Evolutionary conservation across 2,329 filamentous ascomycete species (phyloP).

Genomic region (Ophiosphaerella korrae): DNA sequence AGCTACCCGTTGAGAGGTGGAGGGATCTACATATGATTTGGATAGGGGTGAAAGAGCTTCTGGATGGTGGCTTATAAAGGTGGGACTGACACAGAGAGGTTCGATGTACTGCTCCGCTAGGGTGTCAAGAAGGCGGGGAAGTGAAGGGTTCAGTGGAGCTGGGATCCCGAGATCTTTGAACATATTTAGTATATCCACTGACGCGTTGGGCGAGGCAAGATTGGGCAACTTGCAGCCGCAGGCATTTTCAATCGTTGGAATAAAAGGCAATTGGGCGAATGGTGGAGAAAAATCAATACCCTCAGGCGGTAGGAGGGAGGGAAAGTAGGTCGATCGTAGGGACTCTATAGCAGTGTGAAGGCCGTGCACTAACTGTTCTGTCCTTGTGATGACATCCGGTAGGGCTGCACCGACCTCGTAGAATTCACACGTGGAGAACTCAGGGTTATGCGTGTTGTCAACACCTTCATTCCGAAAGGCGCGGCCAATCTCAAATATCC

Average conservation of each 20-base stretch:
- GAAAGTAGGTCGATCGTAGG: slow-evolving; percentile 50
- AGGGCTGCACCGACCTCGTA: slow-evolving; percentile 86
- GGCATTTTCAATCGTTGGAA: slow-evolving; percentile 74
- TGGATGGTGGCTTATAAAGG: slow-evolving; percentile 89
- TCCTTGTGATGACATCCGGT: slow-evolving; percentile 73
- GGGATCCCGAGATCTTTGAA: slow-evolving; percentile 58
- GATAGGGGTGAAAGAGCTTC: slow-evolving; percentile 88
- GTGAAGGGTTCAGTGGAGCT: slow-evolving; percentile 59
- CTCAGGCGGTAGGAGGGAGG: slow-evolving; percentile 48
- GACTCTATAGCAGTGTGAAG: slow-evolving; percentile 46
- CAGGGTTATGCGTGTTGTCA: slow-evolving; percentile 81
- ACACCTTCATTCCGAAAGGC: slow-evolving; percentile 89
- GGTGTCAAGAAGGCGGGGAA: slow-evolving; percentile 78
- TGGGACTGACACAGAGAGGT: slow-evolving; percentile 70
- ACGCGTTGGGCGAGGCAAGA: slow-evolving; percentile 57
- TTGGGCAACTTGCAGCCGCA: slow-evolving; percentile 69
- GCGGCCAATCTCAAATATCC: slow-evolving; percentile 90
- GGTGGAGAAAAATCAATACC: slow-evolving; percentile 62
- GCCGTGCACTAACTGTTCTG: slow-evolving; percentile 69
- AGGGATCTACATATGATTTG: slow-evolving; percentile 78
- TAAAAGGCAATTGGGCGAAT: slow-evolving; percentile 75
- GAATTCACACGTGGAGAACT: slow-evolving; percentile 97
- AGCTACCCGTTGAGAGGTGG: slow-evolving; percentile 71
- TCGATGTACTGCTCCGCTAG: slow-evolving; percentile 80
- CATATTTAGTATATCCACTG: slow-evolving; percentile 61